Base-by-base conservation (phyloP, 2,329 filamentous ascomycete species). In the Apiospora rasikravindrae region DNA sequence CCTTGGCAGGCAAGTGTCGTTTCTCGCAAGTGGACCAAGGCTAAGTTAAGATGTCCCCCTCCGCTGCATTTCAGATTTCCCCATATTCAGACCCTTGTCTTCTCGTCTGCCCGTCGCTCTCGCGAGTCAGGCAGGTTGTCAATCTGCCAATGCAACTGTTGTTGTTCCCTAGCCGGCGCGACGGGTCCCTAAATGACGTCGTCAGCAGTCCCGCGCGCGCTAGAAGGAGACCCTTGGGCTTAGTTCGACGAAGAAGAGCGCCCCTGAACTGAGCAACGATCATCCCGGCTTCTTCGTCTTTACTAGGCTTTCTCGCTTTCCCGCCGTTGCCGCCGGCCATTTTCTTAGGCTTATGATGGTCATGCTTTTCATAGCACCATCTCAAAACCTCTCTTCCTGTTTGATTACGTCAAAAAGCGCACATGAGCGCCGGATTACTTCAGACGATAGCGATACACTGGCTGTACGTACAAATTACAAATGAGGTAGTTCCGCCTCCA, bases 101-200 rank as follows among this genome's bases (percentile, higher is more conserved):
- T 11, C 22, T 40, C 29, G 7, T 16, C n/a, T 19, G n/a, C 29
- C 33, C 8, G 4, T n/a, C 22, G 19, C 45, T 49, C 22, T 49
- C 33, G 33, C 57, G 57, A 64, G 57, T 40, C 57, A 64, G 29
- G 19, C 57, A 64, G 57, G 57, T 64, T 64, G 57, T 64, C 57
- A 64, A 64, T 64, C 57, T 64, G 53, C 29, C 53, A 61, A 61
- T 61, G 53, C 33, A 22, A 61, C 53, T 22, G 8, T 37, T 22
- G 53, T 33, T 37, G 53, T 10, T 61, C 33, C 57, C 24, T 64
- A 64, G 57, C 57, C 57, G 19, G 57, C 57, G 57, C 57, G 33
- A 64, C 57, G 57, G 57, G n/a, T 64, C 57, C 57, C 57, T 14
- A 1, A 33, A 64, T 64, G 57, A 64, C 57, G 57, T 64, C 57